These are phyloP conservation scores for Lentinula boryana DNA, from an alignment of 768 basidiomycete species.

Conservation along the genomic window DNA sequence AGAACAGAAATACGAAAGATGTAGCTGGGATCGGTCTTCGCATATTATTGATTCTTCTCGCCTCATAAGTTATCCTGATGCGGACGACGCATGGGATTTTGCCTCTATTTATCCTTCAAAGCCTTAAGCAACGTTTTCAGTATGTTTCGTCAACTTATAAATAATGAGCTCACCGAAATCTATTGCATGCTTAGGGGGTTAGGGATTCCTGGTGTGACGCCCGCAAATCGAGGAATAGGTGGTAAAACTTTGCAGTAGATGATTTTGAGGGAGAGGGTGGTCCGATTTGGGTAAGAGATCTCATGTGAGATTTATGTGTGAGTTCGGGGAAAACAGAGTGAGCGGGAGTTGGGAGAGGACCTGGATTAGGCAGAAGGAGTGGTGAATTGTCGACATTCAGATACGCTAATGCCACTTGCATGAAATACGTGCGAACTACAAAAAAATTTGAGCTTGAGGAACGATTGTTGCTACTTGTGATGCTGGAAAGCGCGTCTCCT, in stretches of 20 bases:
- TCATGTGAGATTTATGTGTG: constrained; percentile 22
- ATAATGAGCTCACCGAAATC: too few relatives aligned
- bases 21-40: background rate
- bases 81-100: background rate
- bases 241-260: constrained; percentile 72
- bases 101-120: background rate
- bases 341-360: constrained; percentile 49
- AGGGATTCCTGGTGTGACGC: too few relatives aligned
- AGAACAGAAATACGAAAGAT: background rate
- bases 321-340: constrained; percentile 70
- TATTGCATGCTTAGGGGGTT: too few relatives aligned
- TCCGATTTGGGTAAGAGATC: constrained; percentile 29
- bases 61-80: background rate
- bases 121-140: background rate
- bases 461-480: background rate
- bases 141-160: too few relatives aligned
- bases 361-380: constrained; percentile 28
- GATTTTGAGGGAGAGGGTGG: constrained; percentile 23
- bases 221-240: constrained; percentile 85
- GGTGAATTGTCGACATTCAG: constrained; percentile 49
- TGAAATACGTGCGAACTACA: constrained; percentile 89
- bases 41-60: background rate
- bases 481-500: background rate
- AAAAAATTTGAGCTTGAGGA: background rate
- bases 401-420: constrained; percentile 82